Conservation (phyloP, 129 eudicot species). For the Chrysanthemum makinoi region DNA sequence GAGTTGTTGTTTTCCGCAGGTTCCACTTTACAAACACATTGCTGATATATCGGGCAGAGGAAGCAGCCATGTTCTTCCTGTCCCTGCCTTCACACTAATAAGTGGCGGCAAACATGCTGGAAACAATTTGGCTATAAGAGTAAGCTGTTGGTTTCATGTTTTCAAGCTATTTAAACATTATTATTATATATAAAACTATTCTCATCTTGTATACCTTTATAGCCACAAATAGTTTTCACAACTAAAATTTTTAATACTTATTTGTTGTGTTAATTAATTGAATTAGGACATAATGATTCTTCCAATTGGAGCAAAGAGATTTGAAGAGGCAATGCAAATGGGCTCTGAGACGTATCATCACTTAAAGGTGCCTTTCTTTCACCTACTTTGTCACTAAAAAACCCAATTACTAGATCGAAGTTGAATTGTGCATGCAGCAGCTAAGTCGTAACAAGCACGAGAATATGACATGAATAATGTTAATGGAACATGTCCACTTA, state of each 20-base stretch:
- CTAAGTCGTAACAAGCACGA: too few species aligned
- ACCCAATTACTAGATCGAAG: neutral
- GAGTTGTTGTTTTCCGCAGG: conserved; percentile 39
- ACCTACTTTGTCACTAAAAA: neutral
- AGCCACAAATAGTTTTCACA: conserved; percentile 57
- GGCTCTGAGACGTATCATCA: conserved; percentile 98
- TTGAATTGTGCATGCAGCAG: too few species aligned
- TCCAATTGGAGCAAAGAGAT: conserved; percentile 82
- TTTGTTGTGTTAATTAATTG: conserved; percentile 11
- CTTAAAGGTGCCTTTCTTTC: conserved; percentile 55
- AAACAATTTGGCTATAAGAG: conserved; percentile 72
- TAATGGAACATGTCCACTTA: too few species aligned
- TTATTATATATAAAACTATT: too few species aligned
- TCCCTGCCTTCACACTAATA: conserved; percentile 83
- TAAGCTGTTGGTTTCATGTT: conserved; percentile 7
- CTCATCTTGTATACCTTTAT: too few species aligned
- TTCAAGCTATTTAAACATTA: too few species aligned
- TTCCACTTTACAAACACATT: conserved; percentile 77
- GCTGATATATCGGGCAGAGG: conserved; percentile 84
- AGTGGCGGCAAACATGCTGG: conserved; percentile 93
- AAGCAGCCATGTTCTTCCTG: conserved; percentile 55
- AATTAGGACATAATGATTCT: conserved; percentile 83
- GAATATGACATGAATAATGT: too few species aligned
- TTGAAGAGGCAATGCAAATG: conserved; percentile 95
- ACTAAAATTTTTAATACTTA: neutral